Conservation (phyloP, 768 basidiomycete species). For the Tulasnella sp. region DNA sequence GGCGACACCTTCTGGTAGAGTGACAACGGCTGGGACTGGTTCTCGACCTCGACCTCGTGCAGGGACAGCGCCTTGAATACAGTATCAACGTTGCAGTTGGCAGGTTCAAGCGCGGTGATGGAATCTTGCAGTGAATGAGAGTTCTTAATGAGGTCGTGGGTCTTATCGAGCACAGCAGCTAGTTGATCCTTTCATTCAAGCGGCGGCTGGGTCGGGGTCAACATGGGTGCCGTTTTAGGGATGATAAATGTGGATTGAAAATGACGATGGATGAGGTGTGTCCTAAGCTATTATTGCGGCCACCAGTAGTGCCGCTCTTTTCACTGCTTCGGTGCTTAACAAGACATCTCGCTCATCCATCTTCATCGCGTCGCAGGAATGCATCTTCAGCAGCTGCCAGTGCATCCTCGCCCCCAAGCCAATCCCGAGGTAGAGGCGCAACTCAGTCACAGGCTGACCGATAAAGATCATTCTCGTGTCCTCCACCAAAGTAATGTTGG, state of each 20-base stretch:
- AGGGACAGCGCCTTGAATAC: constrained; percentile 46
- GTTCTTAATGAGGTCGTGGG: constrained; percentile 47
- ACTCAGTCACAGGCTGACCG: constrained; percentile 36
- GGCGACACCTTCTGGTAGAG: constrained; percentile 81
- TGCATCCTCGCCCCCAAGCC: constrained; percentile 1
- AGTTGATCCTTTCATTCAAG: constrained; percentile 57
- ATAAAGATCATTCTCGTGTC: constrained; percentile 56
- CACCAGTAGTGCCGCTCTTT: no score
- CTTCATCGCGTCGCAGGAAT: not conserved
- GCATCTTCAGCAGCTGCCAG: constrained; percentile 1
- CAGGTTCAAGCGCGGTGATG: constrained; percentile 45
- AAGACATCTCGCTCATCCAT: no score
- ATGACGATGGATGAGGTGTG: not conserved
- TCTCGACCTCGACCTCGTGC: constrained; percentile 47
- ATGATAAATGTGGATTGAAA: not conserved
- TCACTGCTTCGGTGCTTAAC: no score
- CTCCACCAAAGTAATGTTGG: constrained; percentile 87
- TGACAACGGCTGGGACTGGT: constrained; percentile 45
- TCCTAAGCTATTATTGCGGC: no score
- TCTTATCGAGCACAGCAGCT: constrained; percentile 46
- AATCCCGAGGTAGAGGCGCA: not conserved
- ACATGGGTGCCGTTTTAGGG: constrained; percentile 19
- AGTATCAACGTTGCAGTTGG: constrained; percentile 54
- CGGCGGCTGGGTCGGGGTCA: constrained; percentile 55
- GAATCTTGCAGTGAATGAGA: constrained; percentile 47